Conservation (phyloP, 2,329 filamentous ascomycete species). For the Penicillium brevicompactum region DNA sequence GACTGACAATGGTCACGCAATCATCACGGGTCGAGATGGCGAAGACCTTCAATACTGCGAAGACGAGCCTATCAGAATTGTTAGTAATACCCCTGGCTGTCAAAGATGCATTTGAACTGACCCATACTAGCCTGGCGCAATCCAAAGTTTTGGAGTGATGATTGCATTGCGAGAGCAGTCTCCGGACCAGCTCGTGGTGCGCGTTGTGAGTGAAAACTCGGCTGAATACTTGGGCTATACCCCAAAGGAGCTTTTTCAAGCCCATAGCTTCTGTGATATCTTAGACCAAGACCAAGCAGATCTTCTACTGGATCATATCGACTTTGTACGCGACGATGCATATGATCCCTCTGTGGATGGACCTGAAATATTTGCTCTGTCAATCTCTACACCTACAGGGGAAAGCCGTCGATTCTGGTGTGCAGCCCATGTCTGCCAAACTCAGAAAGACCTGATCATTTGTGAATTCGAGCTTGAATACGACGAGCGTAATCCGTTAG, state of each 20-base stretch:
- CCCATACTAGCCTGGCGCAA: constrained; percentile 61
- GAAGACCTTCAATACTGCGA: constrained; percentile 77
- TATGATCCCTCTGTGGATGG: constrained; percentile 74
- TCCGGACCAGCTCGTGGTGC: constrained; percentile 68
- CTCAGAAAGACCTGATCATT: constrained; percentile 71
- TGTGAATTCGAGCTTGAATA: constrained; percentile 90
- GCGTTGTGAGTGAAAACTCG: constrained; percentile 81
- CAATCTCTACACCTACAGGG: constrained; percentile 62
- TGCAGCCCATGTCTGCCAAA: constrained; percentile 74
- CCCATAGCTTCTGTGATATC: constrained; percentile 79
- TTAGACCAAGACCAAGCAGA: constrained; percentile 81
- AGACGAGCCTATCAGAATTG: constrained; percentile 84
- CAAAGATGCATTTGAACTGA: background rate
- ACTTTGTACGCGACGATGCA: constrained; percentile 83
- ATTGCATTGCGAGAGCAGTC: constrained; percentile 67
- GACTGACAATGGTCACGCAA: constrained; percentile 75
- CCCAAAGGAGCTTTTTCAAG: constrained; percentile 72
- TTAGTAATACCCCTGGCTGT: background rate
- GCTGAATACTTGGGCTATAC: constrained; percentile 73
- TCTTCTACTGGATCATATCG: constrained; percentile 80
- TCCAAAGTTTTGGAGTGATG: constrained; percentile 79
- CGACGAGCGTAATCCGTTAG: constrained; percentile 61
- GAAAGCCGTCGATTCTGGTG: constrained; percentile 77
- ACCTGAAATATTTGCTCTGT: constrained; percentile 82
- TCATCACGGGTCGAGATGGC: constrained; percentile 78